Base-by-base conservation (phyloP, 805 yeast genomes). In the Teunomyces pallodes region DNA sequence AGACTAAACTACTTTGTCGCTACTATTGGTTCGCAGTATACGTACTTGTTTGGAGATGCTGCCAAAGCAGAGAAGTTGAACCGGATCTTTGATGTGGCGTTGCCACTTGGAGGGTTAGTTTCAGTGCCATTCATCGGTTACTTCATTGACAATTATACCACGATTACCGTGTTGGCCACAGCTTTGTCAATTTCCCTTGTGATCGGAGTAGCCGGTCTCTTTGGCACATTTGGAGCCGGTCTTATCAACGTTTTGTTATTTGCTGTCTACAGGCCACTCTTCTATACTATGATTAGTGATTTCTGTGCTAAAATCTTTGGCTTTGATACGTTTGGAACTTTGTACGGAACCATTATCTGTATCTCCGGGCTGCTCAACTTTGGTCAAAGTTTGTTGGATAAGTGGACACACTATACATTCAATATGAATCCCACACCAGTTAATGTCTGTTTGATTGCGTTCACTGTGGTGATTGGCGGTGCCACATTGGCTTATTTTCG, bases 291-390 rank as follows among this genome's bases (percentile, higher is more conserved):
- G 2, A 66, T 80, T 33, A 74, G 81, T 3, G 84, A 80, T 58
- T 76, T 72, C 57, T 80, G 84, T 57, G 83, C 86, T 26, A 83
- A 83, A 60, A 83, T 79, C 42, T 83, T 81, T 60, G 86, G 86
- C 1, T 75, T 77, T 53, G 83, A 80, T 56, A 79, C 84, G 9
- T 78, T 80, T 59, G 84, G 86, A 35, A 76, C 82, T 1, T 75
- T 80, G 27, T 80, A 80, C 55, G 84, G 84, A n/a, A 63, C 80
- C 14, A 76, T 79, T 29, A 77, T 79, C 65, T 75, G 81, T 39
- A 65, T 76, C 20, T 73, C 83, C 1, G 84, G 84, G 32, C 53
- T 77, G 13, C 62, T 77, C 59, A 80, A 80, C 57, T 76, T 74
- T 51, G 60, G 67, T 36, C 84, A 80, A 58, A 64, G 74, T 24